Base-by-base conservation (phyloP, 805 yeast species). In the Lachancea lanzarotensis region DNA sequence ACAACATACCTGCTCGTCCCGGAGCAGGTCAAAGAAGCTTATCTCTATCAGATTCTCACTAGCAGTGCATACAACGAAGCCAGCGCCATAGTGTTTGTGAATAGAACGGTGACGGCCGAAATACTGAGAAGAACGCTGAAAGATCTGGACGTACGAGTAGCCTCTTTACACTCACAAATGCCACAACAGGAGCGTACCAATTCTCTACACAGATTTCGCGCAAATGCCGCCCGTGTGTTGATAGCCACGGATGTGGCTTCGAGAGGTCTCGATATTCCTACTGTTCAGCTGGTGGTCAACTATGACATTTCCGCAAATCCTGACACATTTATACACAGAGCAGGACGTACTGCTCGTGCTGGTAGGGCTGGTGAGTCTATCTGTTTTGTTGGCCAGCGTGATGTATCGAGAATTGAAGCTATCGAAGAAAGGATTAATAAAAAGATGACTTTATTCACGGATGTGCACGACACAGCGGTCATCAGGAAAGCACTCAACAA, bases 291-390 rank as follows among this genome's bases (percentile, higher is more conserved):
- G 54, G 98, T 93, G 20, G 68, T 93, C 20, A 93, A 93, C 62
- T 93, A 78, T 59, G 98, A 93, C 59, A 78, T 93, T 19, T 98
- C 98, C 4, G 89, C 93, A 0, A 97, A 93, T 59, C 86, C 98
- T 2, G 96, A 93, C 59, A 96, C 93, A 51, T 93, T 87, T 57
- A 89, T 93, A 43, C 98, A 93, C 67, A 74, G 98, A 65, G 95
- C 91, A 10, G 98, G 98, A 70, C 86, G 98, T 78, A 91, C 98
- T 11, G 98, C 98, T 9, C 84, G 98, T 76, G 98, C 98, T 2
- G 98, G 98, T 2, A 75, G 95, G 55, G 68, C 70, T 41, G 98
- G 98, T 68, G 87, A 80, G 51, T 76, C 95, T 6, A 70, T 93
- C 1, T 78, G 93, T 12, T 74, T 93, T 47, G 84, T 93, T 3